Percentiles rank a stretch among this genome's conserved stretches.
phyloP scores from a whole-genome alignment of 139 green algal genomes.

The Coccomyxa sp. region DNA sequence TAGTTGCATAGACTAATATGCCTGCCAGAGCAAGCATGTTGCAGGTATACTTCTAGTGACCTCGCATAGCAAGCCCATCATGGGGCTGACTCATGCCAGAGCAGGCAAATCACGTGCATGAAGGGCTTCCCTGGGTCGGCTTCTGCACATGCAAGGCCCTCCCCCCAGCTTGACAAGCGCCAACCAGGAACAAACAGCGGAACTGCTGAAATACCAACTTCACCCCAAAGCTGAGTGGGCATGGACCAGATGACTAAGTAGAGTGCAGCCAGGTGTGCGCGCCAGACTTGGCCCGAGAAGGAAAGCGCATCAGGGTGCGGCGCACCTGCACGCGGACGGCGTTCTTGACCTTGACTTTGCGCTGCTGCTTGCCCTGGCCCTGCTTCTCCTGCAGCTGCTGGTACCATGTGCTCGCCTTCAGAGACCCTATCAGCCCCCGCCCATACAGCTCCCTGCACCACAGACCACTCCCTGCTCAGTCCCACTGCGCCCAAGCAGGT shows the following conservation, averaged over 20 bases:
- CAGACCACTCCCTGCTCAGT: neutral
- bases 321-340: neutral
- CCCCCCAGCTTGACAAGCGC: neutral
- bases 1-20: neutral
- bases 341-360: neutral
- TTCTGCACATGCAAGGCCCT: too few relatives aligned
- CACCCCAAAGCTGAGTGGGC: neutral
- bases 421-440: neutral
- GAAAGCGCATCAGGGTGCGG: neutral
- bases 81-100: neutral
- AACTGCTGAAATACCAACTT: neutral
- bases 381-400: conserved; percentile 7
- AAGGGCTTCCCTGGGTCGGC: neutral
- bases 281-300: neutral
- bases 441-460: neutral
- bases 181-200: neutral
- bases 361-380: neutral
- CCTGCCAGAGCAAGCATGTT: neutral
- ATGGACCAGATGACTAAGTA: neutral
- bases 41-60: neutral
- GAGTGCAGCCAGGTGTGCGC: neutral
- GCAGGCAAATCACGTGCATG: neutral
- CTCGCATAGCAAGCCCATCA: neutral
- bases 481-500: neutral
- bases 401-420: neutral